Base-by-base conservation (phyloP, 225 moss, liverwort and hornwort genomes). In the Physcomitrium patens region DNA sequence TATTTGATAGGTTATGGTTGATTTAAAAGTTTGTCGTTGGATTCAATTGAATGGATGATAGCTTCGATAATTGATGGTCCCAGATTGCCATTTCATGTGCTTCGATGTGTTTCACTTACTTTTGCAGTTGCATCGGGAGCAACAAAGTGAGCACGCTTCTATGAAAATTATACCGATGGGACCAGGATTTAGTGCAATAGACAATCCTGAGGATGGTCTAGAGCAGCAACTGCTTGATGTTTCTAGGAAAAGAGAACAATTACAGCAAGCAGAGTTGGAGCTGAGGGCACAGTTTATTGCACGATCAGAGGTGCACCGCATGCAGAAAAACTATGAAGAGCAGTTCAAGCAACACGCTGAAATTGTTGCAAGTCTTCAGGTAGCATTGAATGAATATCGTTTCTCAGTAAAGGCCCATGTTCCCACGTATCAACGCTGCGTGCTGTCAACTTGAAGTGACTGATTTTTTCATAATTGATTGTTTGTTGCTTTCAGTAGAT, bases 111-210 rank as follows among this genome's bases (percentile, higher is more conserved):
- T 63, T 18, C 1, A 44, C 51, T 68, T 23, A 76, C 37, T 86
- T 83, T 75, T 80, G 31, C 91, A 96, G 93, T 90, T 93, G 89
- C 93, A 93, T 86, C 90, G 89, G 65, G 94, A 96, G 77, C 96
- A 94, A 77, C 94, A 89, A 83, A 91, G 88, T 65, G 94, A 96
- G 68, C 91, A 89, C 75, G 79, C 89, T 77, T 72, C 79, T 20
- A 82, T 88, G 78, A 96, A 79, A 74, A 81, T 84, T 55, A 85
- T 83, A 61, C 79, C 82, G 49, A 79, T 92, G 88, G 92, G 89
- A 72, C 79, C 92, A 63, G 92, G 89, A 81, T 68, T 89, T 74
- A 86, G 57, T 81, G 74, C 81, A 57, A 78, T 86, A 78, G 92
- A 92, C 51, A 94, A 80, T 66, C 70, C 85, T 14, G 88, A 94